Base-by-base conservation (phyloP, 495 filamentous ascomycete species). In the Friedmanniomyces endolithicus region DNA sequence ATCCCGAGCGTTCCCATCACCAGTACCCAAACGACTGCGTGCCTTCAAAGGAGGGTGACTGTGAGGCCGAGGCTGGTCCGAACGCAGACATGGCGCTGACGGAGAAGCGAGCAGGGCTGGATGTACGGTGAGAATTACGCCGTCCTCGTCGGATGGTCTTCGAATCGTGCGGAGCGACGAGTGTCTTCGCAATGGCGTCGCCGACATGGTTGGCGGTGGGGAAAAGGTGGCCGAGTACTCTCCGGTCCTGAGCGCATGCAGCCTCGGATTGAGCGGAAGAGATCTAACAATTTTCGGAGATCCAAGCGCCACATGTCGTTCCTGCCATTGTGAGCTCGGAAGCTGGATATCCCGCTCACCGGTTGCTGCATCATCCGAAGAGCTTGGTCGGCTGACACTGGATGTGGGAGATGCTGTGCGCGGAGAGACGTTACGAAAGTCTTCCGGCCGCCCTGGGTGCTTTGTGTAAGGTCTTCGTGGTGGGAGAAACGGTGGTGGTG, bases 401-500 rank as follows among this genome's bases (percentile, higher is more conserved):
- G 23, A 29, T 9, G 50, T 40, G 3, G 16, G 20, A 39, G 17
- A 19, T 52, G n/a, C 9, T 19, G 16, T 23, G 8, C 35, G 17
- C 11, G 50, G 44, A 7, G 44, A 47, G 20, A 11, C 12, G 44
- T 47, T 16, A 22, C 20, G 3, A 19, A 16, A 7, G 24, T 22
- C 23, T 22, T 2, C 17, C 11, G 37, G 12, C 24, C 31, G 50
- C 23, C 27, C 6, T 1, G 17, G 20, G 11, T 49, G 24, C 11
- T 19, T 29, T 7, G 14, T 6, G 22, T 48, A 34, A 24, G 55
- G 37, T 33, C 29, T 35, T 8, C 55, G 47, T 4, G 48, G 48
- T 23, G 55, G 55, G 2, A 57, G 40, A 20, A 57, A 57, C 16
- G 55, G 47, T 35, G 48, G 48, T 35, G 55, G 47, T 11, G 37